Conservation (phyloP, 2,329 filamentous ascomycete species). For the Neobulgaria alba region DNA sequence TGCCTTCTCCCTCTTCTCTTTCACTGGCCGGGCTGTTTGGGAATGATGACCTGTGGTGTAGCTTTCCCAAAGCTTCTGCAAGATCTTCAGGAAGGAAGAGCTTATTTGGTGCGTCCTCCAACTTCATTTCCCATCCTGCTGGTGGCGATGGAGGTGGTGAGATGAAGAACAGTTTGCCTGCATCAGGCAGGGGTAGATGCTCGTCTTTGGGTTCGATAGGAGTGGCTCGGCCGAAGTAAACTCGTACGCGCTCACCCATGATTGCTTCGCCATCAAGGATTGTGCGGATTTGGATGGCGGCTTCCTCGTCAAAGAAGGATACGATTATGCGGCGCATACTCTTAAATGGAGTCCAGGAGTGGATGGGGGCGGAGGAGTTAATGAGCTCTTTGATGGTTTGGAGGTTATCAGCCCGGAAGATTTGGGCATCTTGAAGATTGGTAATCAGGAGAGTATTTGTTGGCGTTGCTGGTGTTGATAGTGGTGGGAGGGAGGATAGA, state of each 20-base stretch:
- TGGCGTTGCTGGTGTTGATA: constrained; percentile 62
- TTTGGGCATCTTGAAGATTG: constrained; percentile 62
- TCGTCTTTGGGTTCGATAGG: constrained; percentile 45
- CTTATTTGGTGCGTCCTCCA: constrained; percentile 64
- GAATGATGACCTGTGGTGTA: constrained; percentile 38
- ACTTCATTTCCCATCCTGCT: constrained; percentile 58
- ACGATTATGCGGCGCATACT: constrained; percentile 76
- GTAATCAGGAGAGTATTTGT: constrained; percentile 82
- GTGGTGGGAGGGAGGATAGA: constrained; percentile 61
- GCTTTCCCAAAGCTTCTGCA: constrained; percentile 54
- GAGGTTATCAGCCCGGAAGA: constrained; percentile 68
- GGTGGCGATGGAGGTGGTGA: constrained; percentile 60
- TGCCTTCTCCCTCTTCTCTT: constrained; percentile 20
- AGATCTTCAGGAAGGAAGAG: constrained; percentile 61
- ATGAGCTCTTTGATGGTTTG: constrained; percentile 66
- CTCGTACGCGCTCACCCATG: constrained; percentile 58
- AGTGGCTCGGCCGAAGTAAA: constrained; percentile 61
- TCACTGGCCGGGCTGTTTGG: constrained; percentile 37
- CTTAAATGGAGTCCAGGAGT: constrained; percentile 72
- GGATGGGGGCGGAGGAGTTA: constrained; percentile 58
- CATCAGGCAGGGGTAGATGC: constrained; percentile 58
- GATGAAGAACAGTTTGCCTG: constrained; percentile 66
- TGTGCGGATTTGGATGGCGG: constrained; percentile 62
- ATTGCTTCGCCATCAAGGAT: constrained; percentile 67
- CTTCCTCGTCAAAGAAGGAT: constrained; percentile 63